Evolutionary conservation across 2,329 filamentous ascomycete species (phyloP).

Genomic region (Metarhizium anisopliae): DNA sequence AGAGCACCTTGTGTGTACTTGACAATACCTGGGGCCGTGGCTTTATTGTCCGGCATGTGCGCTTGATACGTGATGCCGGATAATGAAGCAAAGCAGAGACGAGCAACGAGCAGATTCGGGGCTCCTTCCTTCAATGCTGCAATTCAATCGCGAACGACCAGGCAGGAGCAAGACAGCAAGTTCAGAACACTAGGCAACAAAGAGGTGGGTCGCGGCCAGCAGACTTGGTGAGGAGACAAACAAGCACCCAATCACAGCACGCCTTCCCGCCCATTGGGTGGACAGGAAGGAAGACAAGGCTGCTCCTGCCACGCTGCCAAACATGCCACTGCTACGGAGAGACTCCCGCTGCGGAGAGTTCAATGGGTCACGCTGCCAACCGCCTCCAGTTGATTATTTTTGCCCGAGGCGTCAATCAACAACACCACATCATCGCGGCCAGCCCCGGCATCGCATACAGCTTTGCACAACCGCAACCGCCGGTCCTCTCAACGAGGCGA

Average conservation of each 20-base stretch:
- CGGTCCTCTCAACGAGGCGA: conserved; percentile 29
- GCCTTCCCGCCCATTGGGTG: conserved; percentile 8
- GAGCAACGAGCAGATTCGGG: too few relatives aligned
- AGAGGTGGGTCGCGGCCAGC: not conserved
- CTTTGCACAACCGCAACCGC: not conserved
- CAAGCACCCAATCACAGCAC: conserved; percentile 14
- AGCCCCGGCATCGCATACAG: conserved; percentile 2
- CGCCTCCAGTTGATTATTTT: conserved; percentile 8
- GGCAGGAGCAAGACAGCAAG: not conserved
- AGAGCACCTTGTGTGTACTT: too few relatives aligned
- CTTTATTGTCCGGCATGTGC: too few relatives aligned
- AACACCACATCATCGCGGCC: conserved; percentile 1
- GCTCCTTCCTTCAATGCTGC: too few relatives aligned
- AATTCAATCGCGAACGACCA: not conserved
- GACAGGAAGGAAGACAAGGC: too few relatives aligned
- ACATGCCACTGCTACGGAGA: not conserved
- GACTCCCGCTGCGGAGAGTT: not conserved
- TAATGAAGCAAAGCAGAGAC: too few relatives aligned
- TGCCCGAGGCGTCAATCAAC: conserved; percentile 12
- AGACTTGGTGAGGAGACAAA: conserved; percentile 5
- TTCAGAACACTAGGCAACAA: not conserved
- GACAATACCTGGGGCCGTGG: too few relatives aligned
- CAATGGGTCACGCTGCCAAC: not conserved
- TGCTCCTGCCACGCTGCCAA: too few relatives aligned
- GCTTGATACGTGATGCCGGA: too few relatives aligned